phyloP scores from a whole-genome alignment of 352 stramenopile genomes.

The Phytopythium ostracodes region DNA sequence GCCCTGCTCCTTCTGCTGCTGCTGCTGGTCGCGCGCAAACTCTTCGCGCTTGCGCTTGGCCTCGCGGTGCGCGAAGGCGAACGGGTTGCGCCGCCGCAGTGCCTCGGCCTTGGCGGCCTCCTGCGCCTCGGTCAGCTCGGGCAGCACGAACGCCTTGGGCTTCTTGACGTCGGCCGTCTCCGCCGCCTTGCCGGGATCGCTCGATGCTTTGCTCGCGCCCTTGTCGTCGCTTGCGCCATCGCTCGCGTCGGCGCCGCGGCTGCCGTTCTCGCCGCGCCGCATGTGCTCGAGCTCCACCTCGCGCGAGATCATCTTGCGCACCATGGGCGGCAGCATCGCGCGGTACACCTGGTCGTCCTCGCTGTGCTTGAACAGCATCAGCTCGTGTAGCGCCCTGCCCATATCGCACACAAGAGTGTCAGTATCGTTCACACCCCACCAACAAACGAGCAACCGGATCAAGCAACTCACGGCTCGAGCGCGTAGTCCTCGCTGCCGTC shows the following conservation, averaged over 20 bases:
- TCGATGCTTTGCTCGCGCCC: not conserved
- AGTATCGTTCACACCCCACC: not conserved
- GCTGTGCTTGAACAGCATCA: constrained; percentile 51
- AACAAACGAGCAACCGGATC: constrained; percentile 1
- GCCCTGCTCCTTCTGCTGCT: constrained; percentile 14
- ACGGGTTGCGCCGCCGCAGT: constrained; percentile 68
- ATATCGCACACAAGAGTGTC: constrained; percentile 4
- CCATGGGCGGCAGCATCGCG: constrained; percentile 45
- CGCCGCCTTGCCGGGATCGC: constrained; percentile 9
- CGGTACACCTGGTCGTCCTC: constrained; percentile 25
- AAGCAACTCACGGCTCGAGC: constrained; percentile 66
- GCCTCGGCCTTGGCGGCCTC: constrained; percentile 56
- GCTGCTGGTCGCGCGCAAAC: constrained; percentile 34
- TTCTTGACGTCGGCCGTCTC: constrained; percentile 19
- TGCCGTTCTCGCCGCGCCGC: constrained; percentile 52
- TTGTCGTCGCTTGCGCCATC: not conserved
- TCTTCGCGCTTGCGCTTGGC: constrained; percentile 71
- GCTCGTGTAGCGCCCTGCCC: constrained; percentile 57
- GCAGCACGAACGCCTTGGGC: constrained; percentile 42
- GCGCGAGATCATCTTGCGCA: constrained; percentile 76
- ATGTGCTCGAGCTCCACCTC: constrained; percentile 82
- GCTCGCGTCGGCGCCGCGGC: constrained; percentile 2
- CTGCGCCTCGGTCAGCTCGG: constrained; percentile 53
- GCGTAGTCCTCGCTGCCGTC: constrained; percentile 70
- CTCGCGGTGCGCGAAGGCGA: constrained; percentile 78